These are phyloP conservation scores for Naegleria fowleri DNA, from an alignment of 208 protist species.

Conservation along the genomic window DNA sequence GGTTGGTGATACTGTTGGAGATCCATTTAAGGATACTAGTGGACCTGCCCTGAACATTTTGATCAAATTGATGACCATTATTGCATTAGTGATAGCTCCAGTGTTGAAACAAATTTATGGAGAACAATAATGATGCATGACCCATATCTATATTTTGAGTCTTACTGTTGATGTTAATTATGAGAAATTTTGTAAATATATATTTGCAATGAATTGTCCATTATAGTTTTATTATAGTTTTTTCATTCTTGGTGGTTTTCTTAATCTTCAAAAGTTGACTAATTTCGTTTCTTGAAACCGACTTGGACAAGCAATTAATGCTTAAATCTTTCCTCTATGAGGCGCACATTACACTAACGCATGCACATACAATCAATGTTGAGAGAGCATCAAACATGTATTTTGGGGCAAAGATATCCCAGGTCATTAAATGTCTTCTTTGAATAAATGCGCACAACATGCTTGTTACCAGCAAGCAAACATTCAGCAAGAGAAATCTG, in stretches of 20 bases:
- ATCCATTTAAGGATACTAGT: conserved; percentile 93
- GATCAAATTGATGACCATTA: conserved; percentile 89
- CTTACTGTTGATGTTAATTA: too few species aligned
- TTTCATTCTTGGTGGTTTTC: too few species aligned
- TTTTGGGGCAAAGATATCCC: conserved; percentile 40
- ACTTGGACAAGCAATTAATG: too few species aligned
- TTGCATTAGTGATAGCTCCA: conserved; percentile 84
- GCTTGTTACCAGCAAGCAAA: background rate
- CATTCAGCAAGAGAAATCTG: background rate
- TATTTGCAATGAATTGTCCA: too few species aligned
- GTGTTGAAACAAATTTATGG: background rate
- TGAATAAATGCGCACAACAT: background rate
- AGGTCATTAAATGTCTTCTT: conserved; percentile 36
- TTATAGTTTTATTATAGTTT: too few species aligned
- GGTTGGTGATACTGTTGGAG: conserved; percentile 91
- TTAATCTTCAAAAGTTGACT: too few species aligned
- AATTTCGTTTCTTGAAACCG: too few species aligned
- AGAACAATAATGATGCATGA: too few species aligned
- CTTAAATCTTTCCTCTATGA: too few species aligned
- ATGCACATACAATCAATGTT: background rate
- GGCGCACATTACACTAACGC: too few species aligned
- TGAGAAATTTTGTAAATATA: too few species aligned
- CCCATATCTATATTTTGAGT: too few species aligned
- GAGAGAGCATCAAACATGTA: conserved; percentile 29
- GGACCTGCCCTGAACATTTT: conserved; percentile 89